Evolutionary conservation across 192 early-diverging fungal species (phyloP), one percentile per base, ranked within the genome.

Genomic region (Podila clonocystis): DNA sequence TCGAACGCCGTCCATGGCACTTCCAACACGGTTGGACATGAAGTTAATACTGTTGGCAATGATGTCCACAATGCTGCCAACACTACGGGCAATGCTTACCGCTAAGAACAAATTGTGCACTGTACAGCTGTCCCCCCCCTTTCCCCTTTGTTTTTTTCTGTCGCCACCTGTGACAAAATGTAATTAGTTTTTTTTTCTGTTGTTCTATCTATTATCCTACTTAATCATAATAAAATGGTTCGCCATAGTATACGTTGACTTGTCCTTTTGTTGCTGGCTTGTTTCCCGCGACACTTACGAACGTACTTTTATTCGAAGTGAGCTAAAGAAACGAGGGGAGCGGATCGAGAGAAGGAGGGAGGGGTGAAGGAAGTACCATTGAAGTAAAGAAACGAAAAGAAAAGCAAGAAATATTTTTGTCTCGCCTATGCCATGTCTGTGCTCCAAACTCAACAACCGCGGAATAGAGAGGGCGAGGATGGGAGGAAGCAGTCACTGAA

Each of bases 381-480:
- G 33, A 33, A 33, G 61, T 19, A 34, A 24, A 33, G 17, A 36
- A 29, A 5, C 20, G 1, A 33, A 30, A 31, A 2, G n/a, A 34
- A 38, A 45, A 15, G 36, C 3, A 31, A 38, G 8, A 45, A 45
- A 17, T 41, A 41, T 1, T 9, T 6, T 41, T 41, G 34, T 6
- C 34, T 12, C 9, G 41, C 9, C 41, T 3, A 15, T 15, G 15
- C 0, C 8, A 8, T 45, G 5, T 45, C 17, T 0, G 2, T 28
- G 26, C 24, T 67, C 72, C 72, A 62, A 41, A 48, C 58, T 49
- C 30, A 74, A 55, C 48, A 61, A 36, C 72, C 45, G 72, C 72
- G 72, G 30, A 45, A 15, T 3, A 45, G 13, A 45, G 41, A 45
- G 41, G 41, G 41, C 41, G 41, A 45, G 41, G 41, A 8, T 3